phyloP scores from a whole-genome alignment of 306 rosid species.

The Cucurbita pepo region DNA sequence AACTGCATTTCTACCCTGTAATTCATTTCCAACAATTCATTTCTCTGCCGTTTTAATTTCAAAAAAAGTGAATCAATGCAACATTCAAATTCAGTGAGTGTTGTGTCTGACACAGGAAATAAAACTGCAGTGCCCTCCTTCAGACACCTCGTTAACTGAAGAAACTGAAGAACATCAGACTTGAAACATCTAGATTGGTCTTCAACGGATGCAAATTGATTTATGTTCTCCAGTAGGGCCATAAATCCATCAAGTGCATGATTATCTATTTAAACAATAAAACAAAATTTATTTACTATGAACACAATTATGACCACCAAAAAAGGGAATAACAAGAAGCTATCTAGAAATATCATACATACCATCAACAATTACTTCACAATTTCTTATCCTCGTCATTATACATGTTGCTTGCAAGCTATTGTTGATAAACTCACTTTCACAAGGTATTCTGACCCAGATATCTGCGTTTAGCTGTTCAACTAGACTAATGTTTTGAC shows the following conservation, averaged over 20 bases:
- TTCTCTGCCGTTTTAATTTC: constrained; percentile 20
- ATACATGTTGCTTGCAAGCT: constrained; percentile 30
- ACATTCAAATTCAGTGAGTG: constrained; percentile 45
- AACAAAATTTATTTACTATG: background rate
- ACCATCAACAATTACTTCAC: constrained; percentile 68
- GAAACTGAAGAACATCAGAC: constrained; percentile 66
- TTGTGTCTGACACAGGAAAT: constrained; percentile 14
- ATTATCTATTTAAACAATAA: constrained; percentile 29
- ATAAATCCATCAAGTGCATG: constrained; percentile 36
- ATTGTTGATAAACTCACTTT: constrained; percentile 14
- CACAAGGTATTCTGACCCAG: constrained; percentile 71
- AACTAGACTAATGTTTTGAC: constrained; percentile 27
- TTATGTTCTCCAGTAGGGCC: constrained; percentile 44
- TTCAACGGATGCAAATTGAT: constrained; percentile 32
- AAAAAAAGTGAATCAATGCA: constrained; percentile 29
- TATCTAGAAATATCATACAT: constrained; percentile 12
- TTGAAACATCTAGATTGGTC: constrained; percentile 53
- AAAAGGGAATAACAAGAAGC: constrained; percentile 1
- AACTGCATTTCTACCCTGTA: constrained; percentile 41
- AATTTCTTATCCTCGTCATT: constrained; percentile 37
- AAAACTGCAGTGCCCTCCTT: constrained; percentile 22
- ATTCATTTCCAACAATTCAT: constrained; percentile 25
- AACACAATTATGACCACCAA: constrained; percentile 1
- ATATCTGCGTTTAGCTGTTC: constrained; percentile 55
- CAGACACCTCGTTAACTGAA: constrained; percentile 33